Base-by-base conservation (phyloP, 768 basidiomycete species). In the Cystofilobasidium capitatum region DNA sequence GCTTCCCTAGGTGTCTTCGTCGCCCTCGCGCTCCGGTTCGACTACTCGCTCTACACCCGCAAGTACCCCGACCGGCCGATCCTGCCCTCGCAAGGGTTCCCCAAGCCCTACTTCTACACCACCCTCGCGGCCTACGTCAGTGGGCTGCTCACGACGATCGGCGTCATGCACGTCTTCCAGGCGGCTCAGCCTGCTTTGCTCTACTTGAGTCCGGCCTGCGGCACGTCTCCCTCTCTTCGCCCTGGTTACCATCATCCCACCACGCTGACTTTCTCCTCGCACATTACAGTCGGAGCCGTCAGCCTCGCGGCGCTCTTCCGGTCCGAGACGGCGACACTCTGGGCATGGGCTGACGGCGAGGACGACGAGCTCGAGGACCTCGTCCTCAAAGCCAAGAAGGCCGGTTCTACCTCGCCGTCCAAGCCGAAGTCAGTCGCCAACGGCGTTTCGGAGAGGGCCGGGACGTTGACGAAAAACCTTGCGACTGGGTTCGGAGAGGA, bases 101-200 rank as follows among this genome's bases (percentile, higher is more conserved):
- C 72, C 1, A 88, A 86, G 77, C 85, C 87, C 0, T 96, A 92
- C 78, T 97, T 96, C 76, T 78, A 75, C 45, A 81, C 86, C 13
- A 80, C 82, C 40, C 74, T 97, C 63, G 70, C 77, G 6, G 89
- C 86, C 29, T 98, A 98, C 77, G 78, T 86, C 26, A 64, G 79
- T 40, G 92, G 90, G 1, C 82, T 97, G 37, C 76, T 79, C 22
- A 81, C 80, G 17, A 93, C 93, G 10, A 90, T 96, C 84, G 73
- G 76, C 0, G 88, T 93, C 29, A 91, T 96, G 91, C 89, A 94
- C 73, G 73, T 78, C 45, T 86, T 84, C 71, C 79, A 81, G 37
- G 81, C 81, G 9, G 91, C 89, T 3, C 94, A 99, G 72, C 94
- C 94, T 0, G 94, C 94, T 1, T 78, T 99, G 64, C 79, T 99